Conservation (phyloP, 2,329 filamentous ascomycete species). For the Alternaria panax region DNA sequence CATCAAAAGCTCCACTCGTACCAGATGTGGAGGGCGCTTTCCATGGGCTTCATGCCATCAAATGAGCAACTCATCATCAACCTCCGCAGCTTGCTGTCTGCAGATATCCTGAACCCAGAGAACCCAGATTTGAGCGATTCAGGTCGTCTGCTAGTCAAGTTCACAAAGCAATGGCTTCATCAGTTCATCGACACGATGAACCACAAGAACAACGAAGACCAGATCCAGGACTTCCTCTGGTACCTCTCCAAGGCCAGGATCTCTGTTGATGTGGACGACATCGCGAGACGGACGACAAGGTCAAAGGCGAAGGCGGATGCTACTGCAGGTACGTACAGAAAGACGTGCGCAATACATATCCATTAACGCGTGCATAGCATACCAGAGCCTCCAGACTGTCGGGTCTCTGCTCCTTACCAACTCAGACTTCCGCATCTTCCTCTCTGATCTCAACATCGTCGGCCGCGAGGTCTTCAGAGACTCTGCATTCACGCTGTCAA, state of each 20-base stretch:
- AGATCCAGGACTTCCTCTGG: conserved; percentile 93
- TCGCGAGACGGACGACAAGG: conserved; percentile 66
- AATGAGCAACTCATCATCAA: conserved; percentile 84
- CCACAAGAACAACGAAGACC: conserved; percentile 83
- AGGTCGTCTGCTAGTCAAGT: conserved; percentile 75
- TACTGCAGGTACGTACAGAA: conserved; percentile 65
- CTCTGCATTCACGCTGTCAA: conserved; percentile 79
- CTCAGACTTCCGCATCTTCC: conserved; percentile 85
- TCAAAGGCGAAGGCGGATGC: conserved; percentile 74
- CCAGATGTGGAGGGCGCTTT: conserved; percentile 85
- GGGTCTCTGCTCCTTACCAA: conserved; percentile 87
- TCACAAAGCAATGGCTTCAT: conserved; percentile 75
- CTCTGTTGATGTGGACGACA: conserved; percentile 69
- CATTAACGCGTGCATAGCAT: conserved; percentile 61
- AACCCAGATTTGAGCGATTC: conserved; percentile 78
- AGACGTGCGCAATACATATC: background rate
- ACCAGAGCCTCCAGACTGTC: conserved; percentile 82
- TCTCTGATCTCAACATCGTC: conserved; percentile 80
- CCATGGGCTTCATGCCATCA: conserved; percentile 88
- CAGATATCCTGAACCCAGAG: conserved; percentile 79
- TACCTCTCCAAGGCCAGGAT: conserved; percentile 77
- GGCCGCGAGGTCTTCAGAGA: conserved; percentile 87
- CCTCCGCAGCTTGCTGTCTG: conserved; percentile 77
- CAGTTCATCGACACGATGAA: conserved; percentile 82
- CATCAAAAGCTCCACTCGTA: conserved; percentile 93